Evolutionary conservation across 495 filamentous ascomycete genomes (phyloP).

Genomic region (Aspergillus ostianus): DNA sequence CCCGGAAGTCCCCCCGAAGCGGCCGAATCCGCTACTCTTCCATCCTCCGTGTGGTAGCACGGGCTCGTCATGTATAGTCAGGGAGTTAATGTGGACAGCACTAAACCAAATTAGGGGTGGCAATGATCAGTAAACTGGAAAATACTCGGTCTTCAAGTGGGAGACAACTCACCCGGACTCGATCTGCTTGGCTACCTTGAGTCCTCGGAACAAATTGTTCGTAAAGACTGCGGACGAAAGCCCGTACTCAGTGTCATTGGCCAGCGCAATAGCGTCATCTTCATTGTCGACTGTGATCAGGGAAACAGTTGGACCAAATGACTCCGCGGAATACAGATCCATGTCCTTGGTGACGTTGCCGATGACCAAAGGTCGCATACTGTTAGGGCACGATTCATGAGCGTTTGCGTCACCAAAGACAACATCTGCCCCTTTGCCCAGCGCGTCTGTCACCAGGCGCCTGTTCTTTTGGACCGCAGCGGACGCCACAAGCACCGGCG

Average conservation of each 20-base stretch:
- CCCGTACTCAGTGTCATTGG: constrained; percentile 55
- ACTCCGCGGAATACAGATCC: constrained; percentile 79
- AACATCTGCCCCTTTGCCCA: constrained; percentile 66
- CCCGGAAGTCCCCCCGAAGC: constrained; percentile 55
- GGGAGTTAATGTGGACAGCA: constrained; percentile 86
- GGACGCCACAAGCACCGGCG: constrained; percentile 60
- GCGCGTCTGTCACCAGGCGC: constrained; percentile 62
- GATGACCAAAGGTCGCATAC: constrained; percentile 72
- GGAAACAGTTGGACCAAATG: constrained; percentile 78
- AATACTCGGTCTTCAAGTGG: background rate
- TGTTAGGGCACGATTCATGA: constrained; percentile 45
- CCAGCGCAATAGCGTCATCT: constrained; percentile 47
- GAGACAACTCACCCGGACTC: constrained; percentile 43
- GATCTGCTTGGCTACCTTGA: constrained; percentile 48
- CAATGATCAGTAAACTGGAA: constrained; percentile 5
- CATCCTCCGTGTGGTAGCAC: constrained; percentile 78
- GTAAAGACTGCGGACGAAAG: constrained; percentile 50
- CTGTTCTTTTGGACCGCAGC: constrained; percentile 66
- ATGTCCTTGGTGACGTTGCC: constrained; percentile 70
- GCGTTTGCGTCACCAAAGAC: constrained; percentile 56
- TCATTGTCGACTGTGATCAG: constrained; percentile 46
- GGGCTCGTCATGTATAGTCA: constrained; percentile 83
- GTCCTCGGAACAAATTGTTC: constrained; percentile 44
- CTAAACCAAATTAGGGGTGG: constrained; percentile 16
- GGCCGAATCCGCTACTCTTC: constrained; percentile 84